phyloP scores from a whole-genome alignment of 352 stramenopile species.

The Pythium biforme region DNA sequence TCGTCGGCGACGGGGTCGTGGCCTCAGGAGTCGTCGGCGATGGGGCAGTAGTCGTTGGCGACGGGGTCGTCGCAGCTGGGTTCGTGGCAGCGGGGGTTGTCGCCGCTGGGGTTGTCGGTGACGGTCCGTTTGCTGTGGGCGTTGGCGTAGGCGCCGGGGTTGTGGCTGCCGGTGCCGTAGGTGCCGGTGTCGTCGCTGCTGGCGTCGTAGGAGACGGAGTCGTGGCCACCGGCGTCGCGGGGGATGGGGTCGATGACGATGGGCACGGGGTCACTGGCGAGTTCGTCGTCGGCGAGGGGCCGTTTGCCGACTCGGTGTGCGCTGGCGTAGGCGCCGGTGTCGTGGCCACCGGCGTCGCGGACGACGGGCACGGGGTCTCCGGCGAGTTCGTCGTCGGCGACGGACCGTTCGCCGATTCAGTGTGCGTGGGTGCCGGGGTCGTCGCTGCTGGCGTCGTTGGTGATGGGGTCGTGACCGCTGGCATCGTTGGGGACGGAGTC shows the following conservation, averaged over 20 bases:
- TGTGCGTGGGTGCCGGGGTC: background rate
- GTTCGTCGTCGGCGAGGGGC: background rate
- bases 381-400: background rate
- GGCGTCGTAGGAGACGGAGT: background rate
- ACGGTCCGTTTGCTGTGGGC: background rate
- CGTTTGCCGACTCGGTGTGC: background rate
- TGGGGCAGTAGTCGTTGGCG: background rate
- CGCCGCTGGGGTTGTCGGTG: slow-evolving; percentile 2
- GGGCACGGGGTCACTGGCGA: background rate
- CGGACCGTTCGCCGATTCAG: background rate
- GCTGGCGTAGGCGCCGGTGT: background rate
- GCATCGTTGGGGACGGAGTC: background rate
- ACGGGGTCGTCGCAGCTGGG: background rate
- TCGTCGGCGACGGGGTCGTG: background rate
- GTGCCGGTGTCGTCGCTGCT: background rate
- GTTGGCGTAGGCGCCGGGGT: background rate
- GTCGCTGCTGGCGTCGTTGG: background rate
- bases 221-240: background rate
- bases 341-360: no score
- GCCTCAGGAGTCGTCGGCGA: background rate
- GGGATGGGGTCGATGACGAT: background rate
- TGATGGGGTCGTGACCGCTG: background rate
- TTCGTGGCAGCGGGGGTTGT: background rate
- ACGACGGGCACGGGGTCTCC: no score
- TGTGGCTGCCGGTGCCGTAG: background rate